Conservation (phyloP, 331 rosid species). For the Cydonia oblonga region DNA sequence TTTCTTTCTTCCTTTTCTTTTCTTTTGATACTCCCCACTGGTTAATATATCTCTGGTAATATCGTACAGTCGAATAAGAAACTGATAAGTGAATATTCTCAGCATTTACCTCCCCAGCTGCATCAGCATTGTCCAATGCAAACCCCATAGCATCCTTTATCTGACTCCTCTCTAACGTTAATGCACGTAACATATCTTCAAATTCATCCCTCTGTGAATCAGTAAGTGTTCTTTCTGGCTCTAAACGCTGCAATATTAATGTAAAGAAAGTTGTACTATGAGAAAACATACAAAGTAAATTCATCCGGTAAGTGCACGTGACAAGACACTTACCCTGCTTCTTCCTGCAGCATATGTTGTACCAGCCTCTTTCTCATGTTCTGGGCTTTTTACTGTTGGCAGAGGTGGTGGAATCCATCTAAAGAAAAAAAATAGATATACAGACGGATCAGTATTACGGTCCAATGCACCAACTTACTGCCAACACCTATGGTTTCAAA, state of each 20-base stretch:
- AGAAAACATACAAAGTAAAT: constrained; percentile 9
- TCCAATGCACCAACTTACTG: constrained; percentile 9
- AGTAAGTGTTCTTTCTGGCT: constrained; percentile 83
- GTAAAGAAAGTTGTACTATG: constrained; percentile 12
- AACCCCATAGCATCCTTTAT: constrained; percentile 97
- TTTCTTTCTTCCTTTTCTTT: neutral
- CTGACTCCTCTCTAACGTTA: constrained; percentile 94
- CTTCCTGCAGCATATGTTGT: constrained; percentile 95
- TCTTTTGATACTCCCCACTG: neutral
- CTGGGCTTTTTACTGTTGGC: constrained; percentile 74
- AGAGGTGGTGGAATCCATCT: constrained; percentile 96
- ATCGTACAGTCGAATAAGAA: neutral
- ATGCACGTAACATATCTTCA: constrained; percentile 97
- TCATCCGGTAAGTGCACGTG: constrained; percentile 8
- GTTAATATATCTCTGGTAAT: neutral
- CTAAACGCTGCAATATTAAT: constrained; percentile 55
- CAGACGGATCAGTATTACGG: neutral
- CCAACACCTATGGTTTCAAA: constrained; percentile 2
- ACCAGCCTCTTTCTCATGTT: constrained; percentile 81
- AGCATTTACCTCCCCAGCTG: constrained; percentile 89
- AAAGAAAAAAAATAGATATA: constrained; percentile 7
- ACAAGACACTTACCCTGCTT: constrained; percentile 79
- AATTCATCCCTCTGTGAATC: constrained; percentile 97
- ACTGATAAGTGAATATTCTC: neutral
- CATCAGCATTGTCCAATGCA: constrained; percentile 95